Conservation (phyloP, 371 early-diverging fungal genomes). For the Mortierella sp. region DNA sequence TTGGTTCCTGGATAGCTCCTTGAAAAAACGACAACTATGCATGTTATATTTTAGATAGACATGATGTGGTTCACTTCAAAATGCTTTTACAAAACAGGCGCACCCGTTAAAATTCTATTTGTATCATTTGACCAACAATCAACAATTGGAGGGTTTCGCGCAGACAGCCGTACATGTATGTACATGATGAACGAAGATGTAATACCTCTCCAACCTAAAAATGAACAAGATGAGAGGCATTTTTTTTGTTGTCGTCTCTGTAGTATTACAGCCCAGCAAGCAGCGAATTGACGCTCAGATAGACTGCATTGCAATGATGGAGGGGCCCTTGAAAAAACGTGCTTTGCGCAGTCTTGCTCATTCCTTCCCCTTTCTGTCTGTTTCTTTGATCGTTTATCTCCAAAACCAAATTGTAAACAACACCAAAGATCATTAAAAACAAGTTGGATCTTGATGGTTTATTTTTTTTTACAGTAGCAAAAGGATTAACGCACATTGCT, state of each 20-base stretch:
- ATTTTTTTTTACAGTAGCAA: no score
- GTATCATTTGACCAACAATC: not conserved
- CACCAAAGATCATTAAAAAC: no score
- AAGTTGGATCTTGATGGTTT: no score
- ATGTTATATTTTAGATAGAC: no score
- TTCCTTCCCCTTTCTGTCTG: not conserved
- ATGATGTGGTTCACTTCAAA: no score
- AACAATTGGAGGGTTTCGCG: not conserved
- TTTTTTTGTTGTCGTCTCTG: not conserved
- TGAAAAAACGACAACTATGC: no score
- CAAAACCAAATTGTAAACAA: not conserved
- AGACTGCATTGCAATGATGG: no score
- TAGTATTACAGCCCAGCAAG: not conserved
- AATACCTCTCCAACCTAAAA: not conserved
- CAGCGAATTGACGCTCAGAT: not conserved
- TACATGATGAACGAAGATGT: not conserved
- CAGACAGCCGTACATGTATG: not conserved
- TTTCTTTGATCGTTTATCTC: no score
- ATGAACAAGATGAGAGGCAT: not conserved
- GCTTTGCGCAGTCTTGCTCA: not conserved
- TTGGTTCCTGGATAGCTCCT: not conserved
- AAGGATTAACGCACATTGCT: not conserved
- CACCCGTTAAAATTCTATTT: not conserved
- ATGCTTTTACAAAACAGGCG: no score
- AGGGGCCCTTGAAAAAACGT: slow-evolving; percentile 7